Evolutionary conservation across 495 filamentous ascomycete genomes (phyloP).

Genomic region (Cercophora sp.): DNA sequence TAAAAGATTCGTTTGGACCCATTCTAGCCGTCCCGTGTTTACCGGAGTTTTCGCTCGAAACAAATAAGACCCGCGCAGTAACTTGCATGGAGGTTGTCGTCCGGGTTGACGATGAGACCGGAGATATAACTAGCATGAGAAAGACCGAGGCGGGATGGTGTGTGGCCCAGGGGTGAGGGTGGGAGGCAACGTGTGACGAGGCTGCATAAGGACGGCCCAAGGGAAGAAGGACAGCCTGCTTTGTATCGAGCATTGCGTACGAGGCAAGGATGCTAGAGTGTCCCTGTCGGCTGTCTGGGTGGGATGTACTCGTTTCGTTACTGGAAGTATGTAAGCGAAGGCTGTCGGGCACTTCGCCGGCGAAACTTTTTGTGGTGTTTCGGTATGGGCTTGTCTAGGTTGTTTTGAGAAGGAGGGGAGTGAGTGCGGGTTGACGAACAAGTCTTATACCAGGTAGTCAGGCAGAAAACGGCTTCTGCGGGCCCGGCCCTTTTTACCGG

Average conservation of each 20-base stretch:
- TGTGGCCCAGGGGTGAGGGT: background rate
- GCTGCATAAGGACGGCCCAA: constrained; percentile 24
- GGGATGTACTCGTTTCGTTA: too few species aligned
- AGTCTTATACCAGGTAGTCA: constrained; percentile 22
- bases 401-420: constrained; percentile 13
- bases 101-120: background rate
- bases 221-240: background rate
- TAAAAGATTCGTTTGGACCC: background rate
- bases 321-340: constrained; percentile 17
- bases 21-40: background rate
- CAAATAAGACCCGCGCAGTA: too few species aligned
- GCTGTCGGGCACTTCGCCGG: constrained; percentile 7
- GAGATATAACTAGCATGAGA: background rate
- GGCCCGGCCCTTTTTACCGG: constrained; percentile 16
- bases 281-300: constrained; percentile 10
- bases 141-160: background rate
- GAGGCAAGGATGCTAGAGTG: background rate
- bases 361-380: constrained; percentile 5
- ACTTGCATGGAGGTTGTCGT: too few species aligned
- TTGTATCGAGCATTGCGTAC: background rate
- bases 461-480: constrained; percentile 29
- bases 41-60: too few species aligned
- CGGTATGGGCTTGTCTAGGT: constrained; percentile 5
- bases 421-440: constrained; percentile 3
- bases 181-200: constrained; percentile 18